These are phyloP conservation scores for Vigna radiata DNA, from an alignment of 306 rosid species.

Conservation along the genomic window DNA sequence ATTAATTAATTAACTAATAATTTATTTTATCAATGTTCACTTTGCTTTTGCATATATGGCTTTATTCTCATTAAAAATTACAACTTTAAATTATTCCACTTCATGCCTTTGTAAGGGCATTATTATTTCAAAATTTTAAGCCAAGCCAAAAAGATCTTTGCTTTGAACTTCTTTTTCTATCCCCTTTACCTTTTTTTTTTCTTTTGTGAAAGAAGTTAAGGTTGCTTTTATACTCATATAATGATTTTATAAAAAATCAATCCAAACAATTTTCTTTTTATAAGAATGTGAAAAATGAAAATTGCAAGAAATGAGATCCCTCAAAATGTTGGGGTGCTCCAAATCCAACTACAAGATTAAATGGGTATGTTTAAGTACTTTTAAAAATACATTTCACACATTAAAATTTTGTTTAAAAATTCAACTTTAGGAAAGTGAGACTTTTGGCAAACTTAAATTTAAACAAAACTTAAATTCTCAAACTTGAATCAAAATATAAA, in stretches of 20 bases:
- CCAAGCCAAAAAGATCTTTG: neutral
- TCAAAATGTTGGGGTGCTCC: neutral
- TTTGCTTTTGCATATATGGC: neutral
- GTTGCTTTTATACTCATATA: constrained; percentile 7
- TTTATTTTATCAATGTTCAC: neutral
- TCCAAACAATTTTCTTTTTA: neutral
- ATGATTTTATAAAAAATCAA: constrained; percentile 10
- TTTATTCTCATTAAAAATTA: constrained; percentile 3
- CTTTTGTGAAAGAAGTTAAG: constrained; percentile 3
- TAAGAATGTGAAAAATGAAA: neutral
- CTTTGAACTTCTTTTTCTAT: constrained; percentile 12
- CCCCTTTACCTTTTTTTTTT: constrained; percentile 2
- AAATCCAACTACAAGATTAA: too few relatives aligned
- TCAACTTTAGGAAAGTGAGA: too few relatives aligned
- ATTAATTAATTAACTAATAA: too few relatives aligned
- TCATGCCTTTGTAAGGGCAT: neutral
- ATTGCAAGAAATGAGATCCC: neutral
- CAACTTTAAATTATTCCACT: too few relatives aligned
- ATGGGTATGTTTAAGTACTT: too few relatives aligned
- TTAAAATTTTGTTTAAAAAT: too few relatives aligned
- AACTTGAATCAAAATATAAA: neutral
- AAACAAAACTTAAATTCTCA: too few relatives aligned
- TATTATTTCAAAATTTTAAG: neutral
- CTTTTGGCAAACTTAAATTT: too few relatives aligned
- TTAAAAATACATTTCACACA: too few relatives aligned